A percentile compares a stretch with the other conserved stretches of the same genome.
These are phyloP conservation scores for Phyllosticta paracitricarpa DNA, from an alignment of 2,329 filamentous ascomycete genomes.

Conservation along the genomic window DNA sequence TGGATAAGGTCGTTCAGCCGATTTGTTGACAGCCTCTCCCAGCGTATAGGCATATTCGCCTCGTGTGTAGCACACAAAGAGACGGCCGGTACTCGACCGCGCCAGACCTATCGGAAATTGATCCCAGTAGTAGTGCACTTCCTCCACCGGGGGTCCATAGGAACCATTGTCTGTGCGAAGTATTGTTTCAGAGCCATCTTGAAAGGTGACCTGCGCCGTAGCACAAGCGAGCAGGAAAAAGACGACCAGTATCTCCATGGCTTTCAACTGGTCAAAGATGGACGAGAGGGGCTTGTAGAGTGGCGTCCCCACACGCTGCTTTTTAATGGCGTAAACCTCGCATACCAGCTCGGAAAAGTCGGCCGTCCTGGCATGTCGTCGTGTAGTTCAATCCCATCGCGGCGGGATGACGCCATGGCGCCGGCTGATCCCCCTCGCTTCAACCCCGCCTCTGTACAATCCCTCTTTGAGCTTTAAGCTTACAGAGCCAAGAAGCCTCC, in stretches of 20 bases:
- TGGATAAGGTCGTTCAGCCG: conserved; percentile 39
- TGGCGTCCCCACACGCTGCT: background rate
- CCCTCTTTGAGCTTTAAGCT: background rate
- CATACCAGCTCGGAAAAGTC: background rate
- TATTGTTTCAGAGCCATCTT: conserved; percentile 15
- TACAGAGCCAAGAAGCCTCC: background rate
- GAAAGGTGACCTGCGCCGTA: conserved; percentile 1
- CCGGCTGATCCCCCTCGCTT: conserved; percentile 7
- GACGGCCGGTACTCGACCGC: conserved; percentile 38
- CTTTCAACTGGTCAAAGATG: background rate
- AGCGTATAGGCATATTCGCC: conserved; percentile 38
- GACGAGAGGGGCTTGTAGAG: no score
- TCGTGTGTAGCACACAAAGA: conserved; percentile 42
- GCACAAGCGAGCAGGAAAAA: background rate
- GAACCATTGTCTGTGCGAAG: conserved; percentile 38
- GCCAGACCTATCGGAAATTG: conserved; percentile 41
- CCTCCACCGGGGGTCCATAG: conserved; percentile 38
- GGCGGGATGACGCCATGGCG: conserved; percentile 8
- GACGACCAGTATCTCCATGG: background rate
- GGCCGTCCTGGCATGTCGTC: background rate
- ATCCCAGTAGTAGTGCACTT: conserved; percentile 40
- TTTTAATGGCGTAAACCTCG: background rate
- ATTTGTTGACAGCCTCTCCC: conserved; percentile 38
- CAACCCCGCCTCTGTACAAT: background rate
- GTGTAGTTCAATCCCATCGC: conserved; percentile 1